These are phyloP conservation scores for Sphagnum magellanicum DNA, from an alignment of 228 moss, liverwort and hornwort genomes.

Conservation along the genomic window DNA sequence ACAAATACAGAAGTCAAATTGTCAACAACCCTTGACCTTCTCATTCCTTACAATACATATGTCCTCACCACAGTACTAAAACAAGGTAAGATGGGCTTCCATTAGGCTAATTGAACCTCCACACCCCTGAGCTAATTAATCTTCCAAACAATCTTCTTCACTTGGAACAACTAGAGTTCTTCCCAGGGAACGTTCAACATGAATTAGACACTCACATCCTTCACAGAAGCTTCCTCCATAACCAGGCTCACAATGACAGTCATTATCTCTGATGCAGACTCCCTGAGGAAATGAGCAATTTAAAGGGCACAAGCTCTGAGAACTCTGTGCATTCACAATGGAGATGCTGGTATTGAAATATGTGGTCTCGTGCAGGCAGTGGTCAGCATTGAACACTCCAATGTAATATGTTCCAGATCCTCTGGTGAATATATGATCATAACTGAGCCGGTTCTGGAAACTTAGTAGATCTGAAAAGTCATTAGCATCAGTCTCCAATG, in stretches of 20 bases:
- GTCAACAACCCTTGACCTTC: too few species aligned
- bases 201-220: slow-evolving; percentile 22
- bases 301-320: slow-evolving; percentile 28
- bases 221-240: slow-evolving; percentile 40
- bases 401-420: slow-evolving; percentile 30
- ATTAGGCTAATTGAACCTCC: too few species aligned
- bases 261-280: slow-evolving; percentile 19
- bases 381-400: slow-evolving; percentile 34
- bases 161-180: too few species aligned
- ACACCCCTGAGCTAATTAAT: too few species aligned
- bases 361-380: slow-evolving; percentile 27
- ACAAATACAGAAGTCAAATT: background rate
- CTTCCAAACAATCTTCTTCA: too few species aligned
- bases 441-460: slow-evolving; percentile 40
- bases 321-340: slow-evolving; percentile 12
- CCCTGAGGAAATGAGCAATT: slow-evolving; percentile 49
- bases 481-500: slow-evolving; percentile 29
- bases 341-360: slow-evolving; percentile 33
- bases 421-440: slow-evolving; percentile 27
- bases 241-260: slow-evolving; percentile 28
- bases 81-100: too few species aligned
- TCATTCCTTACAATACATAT: too few species aligned
- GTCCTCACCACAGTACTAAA: too few species aligned
- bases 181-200: too few species aligned
- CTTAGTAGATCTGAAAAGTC: slow-evolving; percentile 22